These are phyloP conservation scores for apple (Malus domestica) DNA, from an alignment of 306 rosid species.

Conservation along the genomic window ASM211411v1 NC_041792.1:506501-507000, in stretches of 20 bases:
- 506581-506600: too few species aligned
- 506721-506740: constrained; percentile 33
- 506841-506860: constrained; percentile 30
- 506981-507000: constrained; percentile 18
- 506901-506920: constrained; percentile 30
- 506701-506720: background rate
- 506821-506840: constrained; percentile 43
- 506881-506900: constrained; percentile 39
- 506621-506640: too few species aligned
- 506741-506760: constrained; percentile 37
- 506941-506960: constrained; percentile 30
- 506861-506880: constrained; percentile 47
- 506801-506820: constrained; percentile 43
- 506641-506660: too few species aligned
- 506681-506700: background rate
- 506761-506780: constrained; percentile 21
- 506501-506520: too few species aligned
- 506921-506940: constrained; percentile 33
- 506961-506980: constrained; percentile 7
- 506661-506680: too few species aligned
- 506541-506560: too few species aligned
- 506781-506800: constrained; percentile 33
- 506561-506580: too few species aligned
- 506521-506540: too few species aligned
- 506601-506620: too few species aligned